Conservation (phyloP, 2,329 filamentous ascomycete genomes). For the Botrytis byssoidea region DNA sequence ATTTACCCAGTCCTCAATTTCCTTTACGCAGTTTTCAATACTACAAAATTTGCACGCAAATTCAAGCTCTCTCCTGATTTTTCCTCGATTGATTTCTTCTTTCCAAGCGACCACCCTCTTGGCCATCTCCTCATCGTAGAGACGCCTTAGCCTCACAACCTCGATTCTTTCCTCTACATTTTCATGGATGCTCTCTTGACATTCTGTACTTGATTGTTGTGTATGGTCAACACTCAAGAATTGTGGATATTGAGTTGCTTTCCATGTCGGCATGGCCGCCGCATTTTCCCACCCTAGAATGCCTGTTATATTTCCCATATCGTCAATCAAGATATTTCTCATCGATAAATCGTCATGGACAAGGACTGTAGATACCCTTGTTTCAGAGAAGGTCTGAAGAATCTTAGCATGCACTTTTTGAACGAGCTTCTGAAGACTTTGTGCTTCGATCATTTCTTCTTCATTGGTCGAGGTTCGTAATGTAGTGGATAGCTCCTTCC, state of each 20-base stretch:
- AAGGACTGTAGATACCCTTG: not conserved
- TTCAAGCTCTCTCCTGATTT: not conserved
- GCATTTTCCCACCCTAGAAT: not conserved
- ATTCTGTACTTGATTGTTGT: not conserved
- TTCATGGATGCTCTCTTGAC: not conserved
- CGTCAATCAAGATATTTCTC: constrained; percentile 3
- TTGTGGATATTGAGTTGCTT: not conserved
- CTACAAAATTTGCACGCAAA: constrained; percentile 9
- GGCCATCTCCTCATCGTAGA: not conserved
- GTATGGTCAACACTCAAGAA: not conserved
- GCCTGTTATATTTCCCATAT: not conserved
- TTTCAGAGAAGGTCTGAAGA: not conserved
- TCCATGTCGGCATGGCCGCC: not conserved
- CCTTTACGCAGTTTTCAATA: not conserved
- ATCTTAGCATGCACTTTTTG: not conserved
- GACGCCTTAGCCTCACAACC: not conserved
- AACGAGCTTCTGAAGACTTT: not conserved
- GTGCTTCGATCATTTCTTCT: not conserved
- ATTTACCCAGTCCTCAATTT: not conserved
- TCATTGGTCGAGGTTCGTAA: not conserved
- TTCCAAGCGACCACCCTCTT: not conserved
- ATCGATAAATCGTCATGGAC: not conserved
- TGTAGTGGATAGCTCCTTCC: not conserved
- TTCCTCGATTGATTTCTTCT: not conserved
- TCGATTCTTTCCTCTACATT: not conserved